Evolutionary conservation across 805 yeast species (phyloP), one percentile per base, ranked within the genome.

Genomic region (Metschnikowia lachancei): DNA sequence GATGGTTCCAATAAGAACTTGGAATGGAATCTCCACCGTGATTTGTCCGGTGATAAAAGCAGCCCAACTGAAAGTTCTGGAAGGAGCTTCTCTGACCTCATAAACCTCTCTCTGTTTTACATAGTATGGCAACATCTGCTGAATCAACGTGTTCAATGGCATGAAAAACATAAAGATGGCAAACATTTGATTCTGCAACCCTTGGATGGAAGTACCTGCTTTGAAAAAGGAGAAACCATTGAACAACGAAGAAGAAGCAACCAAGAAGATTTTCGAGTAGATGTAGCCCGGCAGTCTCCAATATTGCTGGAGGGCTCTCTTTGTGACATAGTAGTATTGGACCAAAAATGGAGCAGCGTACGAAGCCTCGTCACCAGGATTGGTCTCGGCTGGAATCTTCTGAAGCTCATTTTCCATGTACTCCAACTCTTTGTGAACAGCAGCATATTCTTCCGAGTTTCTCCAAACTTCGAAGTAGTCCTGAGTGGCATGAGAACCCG

Each of bases 401-500:
- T 41, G 46, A 34, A 78, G 70, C 58, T 84, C 88, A 10, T 49
- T 59, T 63, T 83, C 89, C 91, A 88, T 80, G 38, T 62, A 47
- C 17, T 74, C 78, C 55, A 87, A 73, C 60, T 86, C 92, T 2
- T 60, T 65, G 47, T 80, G 76, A 30, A 85, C 80, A 6, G 74
- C 81, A 43, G 66, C 59, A 56, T 77, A 78, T 61, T 88, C 90
- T 0, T 65, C 65, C 31, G 95, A 87, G 39, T 76, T 74, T 62
- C 77, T 66, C 96, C 97, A 87, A 40, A 85, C 88, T 59, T 85
- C 83, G 59, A 80, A 74, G 58, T 83, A 85, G 63, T 85, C 87
- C 65, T 82, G 86, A 39, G 73, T 72, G 16, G 89, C 86, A 55
- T 80, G 83, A 30, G 87, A 79, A 43, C 89, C 90, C 6, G 90